Base-by-base conservation (phyloP, 805 yeast species). In the Saturnispora zaruensis region DNA sequence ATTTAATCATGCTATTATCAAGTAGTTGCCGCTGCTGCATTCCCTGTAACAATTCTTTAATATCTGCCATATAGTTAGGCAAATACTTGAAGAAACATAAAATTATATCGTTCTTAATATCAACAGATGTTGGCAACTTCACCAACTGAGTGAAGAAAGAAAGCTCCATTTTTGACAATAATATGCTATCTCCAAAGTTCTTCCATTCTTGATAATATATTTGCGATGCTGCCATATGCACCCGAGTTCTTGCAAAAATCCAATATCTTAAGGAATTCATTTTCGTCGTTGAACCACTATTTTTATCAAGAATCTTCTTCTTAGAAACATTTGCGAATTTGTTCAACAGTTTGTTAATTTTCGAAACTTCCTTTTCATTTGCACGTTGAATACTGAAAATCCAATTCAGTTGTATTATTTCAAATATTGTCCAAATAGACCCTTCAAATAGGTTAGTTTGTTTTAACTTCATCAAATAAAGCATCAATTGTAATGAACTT, bases 161-260 rank as follows among this genome's bases (percentile, higher is more conserved):
- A 5, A 65, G 44, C 24, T 63, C 67, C 43, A 54, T 52, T 24
- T 45, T 46, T 1, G 43, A 26, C 18, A 66, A 42, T 1, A 59
- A n/a, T 3, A 32, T 21, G 4, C 45, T 51, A 28, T 49, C 41
- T 1, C 60, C 65, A 48, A 65, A 61, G 46, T 63, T 65, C 0
- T 50, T 48, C 69, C 69, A 65, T 18, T 65, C 66, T 21, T 62
- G 46, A 45, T 58, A 58, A 4, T 62, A 50, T 23, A 65, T 26
- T 2, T 56, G 53, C 32, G 48, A 33, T 5, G 51, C 54, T 4
- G 51, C 36, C n/a, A 48, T 44, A 21, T 44, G 25, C 4, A 34
- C 7, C 37, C 44, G 40, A 4, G 45, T 16, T 21, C 49, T 30
- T 2, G 49, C 38, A 13, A 33, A 54, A 16, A 54, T 11, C 54